A percentile compares a stretch with the other conserved stretches of the same genome.
Conservation (phyloP, 805 yeast genomes). For the Candida xyloterini region DNA sequence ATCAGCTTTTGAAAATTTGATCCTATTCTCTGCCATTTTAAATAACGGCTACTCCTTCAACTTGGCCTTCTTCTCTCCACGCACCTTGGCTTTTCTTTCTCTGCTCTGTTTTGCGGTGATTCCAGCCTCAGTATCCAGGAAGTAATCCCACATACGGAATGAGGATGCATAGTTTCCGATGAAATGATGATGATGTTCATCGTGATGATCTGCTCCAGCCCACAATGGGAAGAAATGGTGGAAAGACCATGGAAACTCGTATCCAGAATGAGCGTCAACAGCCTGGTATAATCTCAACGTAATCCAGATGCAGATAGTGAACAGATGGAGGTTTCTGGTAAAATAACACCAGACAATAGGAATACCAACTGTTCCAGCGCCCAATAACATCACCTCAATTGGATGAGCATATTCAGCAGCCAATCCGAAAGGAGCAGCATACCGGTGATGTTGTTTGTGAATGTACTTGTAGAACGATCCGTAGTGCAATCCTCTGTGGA, state of each 20-base stretch:
- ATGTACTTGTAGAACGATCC: slow-evolving; percentile 88
- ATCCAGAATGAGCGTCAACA: slow-evolving; percentile 96
- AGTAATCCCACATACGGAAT: slow-evolving; percentile 94
- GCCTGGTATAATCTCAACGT: slow-evolving; percentile 90
- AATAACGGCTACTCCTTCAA: slow-evolving; percentile 1
- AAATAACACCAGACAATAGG: slow-evolving; percentile 81
- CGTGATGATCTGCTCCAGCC: slow-evolving; percentile 99
- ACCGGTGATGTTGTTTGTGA: slow-evolving; percentile 96
- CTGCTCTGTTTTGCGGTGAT: slow-evolving; percentile 72
- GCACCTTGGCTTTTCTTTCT: slow-evolving; percentile 58
- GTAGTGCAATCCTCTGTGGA: slow-evolving; percentile 85
- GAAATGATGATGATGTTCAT: slow-evolving; percentile 93
- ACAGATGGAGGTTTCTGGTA: slow-evolving; percentile 75
- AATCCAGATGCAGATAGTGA: slow-evolving; percentile 90
- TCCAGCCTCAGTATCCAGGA: slow-evolving; percentile 88
- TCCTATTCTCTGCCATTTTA: slow-evolving; percentile 1
- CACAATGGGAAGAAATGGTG: slow-evolving; percentile 91
- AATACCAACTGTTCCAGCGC: slow-evolving; percentile 94
- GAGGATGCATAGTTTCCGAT: slow-evolving; percentile 93
- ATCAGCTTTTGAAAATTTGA: not conserved
- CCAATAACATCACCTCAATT: slow-evolving; percentile 82
- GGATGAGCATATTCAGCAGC: slow-evolving; percentile 99
- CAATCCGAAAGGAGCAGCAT: slow-evolving; percentile 96
- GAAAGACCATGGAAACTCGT: slow-evolving; percentile 95
- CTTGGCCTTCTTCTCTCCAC: slow-evolving; percentile 44